These are phyloP conservation scores for Violaceomyces palustris DNA, from an alignment of 1,284 basidiomycete species.

Conservation along the genomic window DNA sequence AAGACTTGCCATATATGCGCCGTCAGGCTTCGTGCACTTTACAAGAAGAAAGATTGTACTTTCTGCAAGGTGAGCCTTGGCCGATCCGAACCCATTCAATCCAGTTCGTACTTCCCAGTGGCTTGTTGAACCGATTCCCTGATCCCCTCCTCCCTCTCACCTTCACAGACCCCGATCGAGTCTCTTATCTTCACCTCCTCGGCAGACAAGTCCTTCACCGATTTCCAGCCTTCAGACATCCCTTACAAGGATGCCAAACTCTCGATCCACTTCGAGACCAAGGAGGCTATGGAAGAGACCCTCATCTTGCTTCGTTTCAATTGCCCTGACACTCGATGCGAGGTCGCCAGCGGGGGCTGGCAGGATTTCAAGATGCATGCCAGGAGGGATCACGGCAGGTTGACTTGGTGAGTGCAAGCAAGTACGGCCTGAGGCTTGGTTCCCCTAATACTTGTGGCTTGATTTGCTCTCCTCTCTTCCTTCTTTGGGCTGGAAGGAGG, in stretches of 20 bases:
- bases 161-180: slow-evolving; percentile 66
- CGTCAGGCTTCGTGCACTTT: slow-evolving; percentile 81
- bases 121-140: too few species aligned
- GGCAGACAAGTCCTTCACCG: slow-evolving; percentile 49
- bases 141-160: too few species aligned
- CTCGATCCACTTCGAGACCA: slow-evolving; percentile 78
- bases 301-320: slow-evolving; percentile 74
- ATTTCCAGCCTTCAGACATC: slow-evolving; percentile 34
- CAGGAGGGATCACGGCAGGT: slow-evolving; percentile 67
- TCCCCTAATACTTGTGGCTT: not conserved
- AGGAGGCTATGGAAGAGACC: slow-evolving; percentile 91
- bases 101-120: not conserved
- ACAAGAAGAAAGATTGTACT: slow-evolving; percentile 80
- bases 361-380: slow-evolving; percentile 77
- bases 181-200: slow-evolving; percentile 77
- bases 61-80: slow-evolving; percentile 76
- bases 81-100: not conserved
- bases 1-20: slow-evolving; percentile 88
- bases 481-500: too few species aligned
- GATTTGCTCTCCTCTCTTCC: too few species aligned
- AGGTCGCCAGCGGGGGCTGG: slow-evolving; percentile 81
- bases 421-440: not conserved
- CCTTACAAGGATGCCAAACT: slow-evolving; percentile 55
- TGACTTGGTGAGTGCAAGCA: slow-evolving; percentile 67
- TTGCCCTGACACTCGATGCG: slow-evolving; percentile 60